Conservation (phyloP, 176 grass and related monocot species). For the Puya raimondii region DNA sequence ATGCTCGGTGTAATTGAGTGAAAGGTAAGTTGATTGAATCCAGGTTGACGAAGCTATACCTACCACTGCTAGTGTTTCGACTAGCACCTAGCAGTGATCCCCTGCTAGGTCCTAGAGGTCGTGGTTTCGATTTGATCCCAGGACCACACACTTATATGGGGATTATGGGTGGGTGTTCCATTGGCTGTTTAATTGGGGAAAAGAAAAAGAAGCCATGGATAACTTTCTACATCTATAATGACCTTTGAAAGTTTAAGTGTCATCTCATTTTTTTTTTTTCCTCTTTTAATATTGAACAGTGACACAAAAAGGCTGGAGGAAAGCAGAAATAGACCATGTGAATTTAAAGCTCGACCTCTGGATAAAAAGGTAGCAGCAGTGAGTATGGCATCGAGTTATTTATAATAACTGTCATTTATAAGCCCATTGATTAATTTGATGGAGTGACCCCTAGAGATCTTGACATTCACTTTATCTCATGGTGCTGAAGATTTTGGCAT, state of each 20-base stretch:
- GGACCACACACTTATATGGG: too few species aligned
- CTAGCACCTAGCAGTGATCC: too few species aligned
- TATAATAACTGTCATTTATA: neutral
- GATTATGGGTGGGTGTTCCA: too few species aligned
- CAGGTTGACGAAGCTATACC: too few species aligned
- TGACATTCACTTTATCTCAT: too few species aligned
- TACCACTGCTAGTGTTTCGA: too few species aligned
- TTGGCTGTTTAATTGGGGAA: too few species aligned
- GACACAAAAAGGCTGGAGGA: conserved; percentile 32
- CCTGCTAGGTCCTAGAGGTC: neutral
- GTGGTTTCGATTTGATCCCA: too few species aligned
- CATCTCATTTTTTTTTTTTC: neutral
- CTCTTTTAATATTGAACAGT: conserved; percentile 17
- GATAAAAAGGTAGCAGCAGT: conserved; percentile 60
- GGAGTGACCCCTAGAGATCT: too few species aligned
- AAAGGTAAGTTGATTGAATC: too few species aligned
- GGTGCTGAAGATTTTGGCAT: neutral
- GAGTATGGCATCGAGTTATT: neutral
- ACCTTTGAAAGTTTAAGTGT: neutral
- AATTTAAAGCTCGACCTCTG: conserved; percentile 52
- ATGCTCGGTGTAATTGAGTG: too few species aligned
- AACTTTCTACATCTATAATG: neutral
- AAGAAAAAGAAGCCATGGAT: neutral
- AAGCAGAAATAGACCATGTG: conserved; percentile 28
- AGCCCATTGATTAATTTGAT: too few species aligned